Percentiles rank a stretch among this genome's conserved stretches.
Evolutionary conservation across 345 rosid species (phyloP).

Genomic region (Brassica carinata): DNA sequence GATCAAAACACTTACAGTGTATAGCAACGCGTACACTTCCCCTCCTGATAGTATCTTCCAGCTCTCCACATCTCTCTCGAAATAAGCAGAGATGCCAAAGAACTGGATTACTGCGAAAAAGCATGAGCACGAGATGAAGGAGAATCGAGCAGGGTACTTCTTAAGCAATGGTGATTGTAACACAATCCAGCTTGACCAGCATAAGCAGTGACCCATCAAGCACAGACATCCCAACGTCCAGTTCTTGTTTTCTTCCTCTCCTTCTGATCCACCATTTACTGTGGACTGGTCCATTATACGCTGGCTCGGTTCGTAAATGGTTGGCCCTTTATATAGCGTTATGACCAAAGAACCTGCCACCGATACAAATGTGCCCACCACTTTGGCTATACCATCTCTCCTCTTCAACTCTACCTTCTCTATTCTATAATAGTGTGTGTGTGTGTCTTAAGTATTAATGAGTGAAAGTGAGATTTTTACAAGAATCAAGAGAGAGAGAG

Average conservation of each 20-base stretch:
- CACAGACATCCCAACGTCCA: slow-evolving; percentile 78
- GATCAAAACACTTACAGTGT: slow-evolving; percentile 52
- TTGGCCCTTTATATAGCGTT: slow-evolving; percentile 67
- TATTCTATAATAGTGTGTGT: slow-evolving; percentile 44
- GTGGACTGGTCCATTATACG: not conserved
- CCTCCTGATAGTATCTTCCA: slow-evolving; percentile 60
- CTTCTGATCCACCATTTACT: not conserved
- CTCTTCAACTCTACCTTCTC: slow-evolving; percentile 54
- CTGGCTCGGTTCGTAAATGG: slow-evolving; percentile 46
- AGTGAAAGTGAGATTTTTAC: not conserved
- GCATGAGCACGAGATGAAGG: slow-evolving; percentile 70
- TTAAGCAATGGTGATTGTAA: slow-evolving; percentile 71
- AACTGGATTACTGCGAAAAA: slow-evolving; percentile 69
- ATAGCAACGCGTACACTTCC: slow-evolving; percentile 57
- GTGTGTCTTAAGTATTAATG: not conserved
- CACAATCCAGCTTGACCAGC: slow-evolving; percentile 95
- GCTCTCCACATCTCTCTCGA: slow-evolving; percentile 58
- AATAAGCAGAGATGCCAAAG: slow-evolving; percentile 53
- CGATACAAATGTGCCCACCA: slow-evolving; percentile 59
- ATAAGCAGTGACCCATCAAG: slow-evolving; percentile 71
- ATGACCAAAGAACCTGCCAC: slow-evolving; percentile 62
- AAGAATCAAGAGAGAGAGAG: slow-evolving; percentile 8
- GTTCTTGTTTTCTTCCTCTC: slow-evolving; percentile 43
- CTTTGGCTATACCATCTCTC: slow-evolving; percentile 65
- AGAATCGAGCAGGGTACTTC: slow-evolving; percentile 81